A percentile compares a stretch with the other conserved stretches of the same genome.
Conservation (phyloP, 306 rosid genomes). For the Dryas alaskensis region DNA sequence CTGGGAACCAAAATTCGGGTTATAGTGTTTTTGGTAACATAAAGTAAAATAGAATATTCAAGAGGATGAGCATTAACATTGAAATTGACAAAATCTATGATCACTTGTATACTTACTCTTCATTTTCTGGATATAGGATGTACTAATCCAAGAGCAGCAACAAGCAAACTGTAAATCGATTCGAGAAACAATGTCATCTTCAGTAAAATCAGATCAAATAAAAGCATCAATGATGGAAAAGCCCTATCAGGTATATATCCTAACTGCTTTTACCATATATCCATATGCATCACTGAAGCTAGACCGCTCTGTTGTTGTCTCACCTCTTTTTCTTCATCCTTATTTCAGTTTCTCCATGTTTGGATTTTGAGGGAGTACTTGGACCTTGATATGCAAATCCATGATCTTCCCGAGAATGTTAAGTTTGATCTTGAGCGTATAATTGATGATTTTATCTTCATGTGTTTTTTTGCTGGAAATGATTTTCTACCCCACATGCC, state of each 20-base stretch:
- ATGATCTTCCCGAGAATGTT: conserved; percentile 33
- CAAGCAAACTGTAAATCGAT: background rate
- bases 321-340: background rate
- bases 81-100: background rate
- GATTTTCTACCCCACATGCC: conserved; percentile 68
- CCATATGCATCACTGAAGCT: background rate
- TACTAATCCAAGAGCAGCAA: background rate
- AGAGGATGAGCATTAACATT: too few species aligned
- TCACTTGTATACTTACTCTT: background rate
- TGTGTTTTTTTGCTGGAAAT: conserved; percentile 58
- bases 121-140: conserved; percentile 21
- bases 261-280: background rate
- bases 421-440: conserved; percentile 43
- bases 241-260: conserved; percentile 40
- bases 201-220: background rate
- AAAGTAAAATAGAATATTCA: too few species aligned
- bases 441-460: conserved; percentile 59
- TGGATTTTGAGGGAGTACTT: conserved; percentile 62
- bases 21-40: too few species aligned
- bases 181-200: background rate
- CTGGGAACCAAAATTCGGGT: background rate
- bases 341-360: conserved; percentile 51
- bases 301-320: background rate
- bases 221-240: background rate
- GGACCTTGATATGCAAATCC: conserved; percentile 45